Evolutionary conservation across 164 flowering plant species (phyloP).

Genomic region (Kingdonia uniflora): DNA sequence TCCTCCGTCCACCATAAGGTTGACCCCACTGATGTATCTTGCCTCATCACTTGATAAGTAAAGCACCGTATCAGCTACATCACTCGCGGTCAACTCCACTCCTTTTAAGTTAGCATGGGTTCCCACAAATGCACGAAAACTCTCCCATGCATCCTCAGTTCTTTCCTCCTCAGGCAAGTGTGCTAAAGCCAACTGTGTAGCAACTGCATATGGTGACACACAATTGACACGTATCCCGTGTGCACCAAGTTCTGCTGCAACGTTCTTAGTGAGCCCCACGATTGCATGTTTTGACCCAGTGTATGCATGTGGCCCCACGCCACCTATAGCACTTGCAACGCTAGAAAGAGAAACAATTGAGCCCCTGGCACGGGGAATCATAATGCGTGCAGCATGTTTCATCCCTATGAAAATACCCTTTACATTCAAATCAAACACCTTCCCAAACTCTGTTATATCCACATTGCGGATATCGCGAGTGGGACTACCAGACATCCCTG

Average conservation of each 20-base stretch:
- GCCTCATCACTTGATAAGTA: conserved; percentile 80
- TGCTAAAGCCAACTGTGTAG: conserved; percentile 50
- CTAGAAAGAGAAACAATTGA: conserved; percentile 54
- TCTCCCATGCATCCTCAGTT: conserved; percentile 39
- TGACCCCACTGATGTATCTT: conserved; percentile 64
- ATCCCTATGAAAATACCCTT: conserved; percentile 70
- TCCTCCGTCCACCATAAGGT: conserved; percentile 86
- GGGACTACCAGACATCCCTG: conserved; percentile 55
- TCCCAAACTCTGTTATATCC: conserved; percentile 42
- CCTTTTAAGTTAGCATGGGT: conserved; percentile 52
- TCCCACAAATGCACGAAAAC: conserved; percentile 33
- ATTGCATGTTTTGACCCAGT: conserved; percentile 80
- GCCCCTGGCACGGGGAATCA: conserved; percentile 68
- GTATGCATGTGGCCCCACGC: conserved; percentile 72
- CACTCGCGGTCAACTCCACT: conserved; percentile 43
- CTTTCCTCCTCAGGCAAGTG: conserved; percentile 66
- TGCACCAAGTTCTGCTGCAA: conserved; percentile 75
- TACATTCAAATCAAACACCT: conserved; percentile 64
- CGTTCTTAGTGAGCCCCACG: conserved; percentile 61
- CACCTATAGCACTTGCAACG: conserved; percentile 47
- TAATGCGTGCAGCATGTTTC: conserved; percentile 88
- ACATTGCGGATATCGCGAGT: conserved; percentile 42
- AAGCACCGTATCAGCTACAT: conserved; percentile 73
- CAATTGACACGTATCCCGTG: conserved; percentile 84
- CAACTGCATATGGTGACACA: conserved; percentile 79